Evolutionary conservation across 805 yeast species (phyloP).

Genomic region (Lachancea dasiensis): DNA sequence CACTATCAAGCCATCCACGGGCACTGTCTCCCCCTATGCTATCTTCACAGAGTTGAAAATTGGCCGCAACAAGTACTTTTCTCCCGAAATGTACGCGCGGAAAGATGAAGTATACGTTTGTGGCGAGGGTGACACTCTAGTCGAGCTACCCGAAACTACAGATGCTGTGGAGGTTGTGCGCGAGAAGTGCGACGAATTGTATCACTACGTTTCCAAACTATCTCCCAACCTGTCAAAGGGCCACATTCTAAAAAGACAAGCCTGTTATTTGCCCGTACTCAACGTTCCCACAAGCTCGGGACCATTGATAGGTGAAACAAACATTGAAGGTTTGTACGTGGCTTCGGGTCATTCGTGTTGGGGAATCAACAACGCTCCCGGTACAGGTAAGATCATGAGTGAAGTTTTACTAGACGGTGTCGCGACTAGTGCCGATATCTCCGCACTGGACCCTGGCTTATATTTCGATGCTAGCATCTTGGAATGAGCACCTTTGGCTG

Average conservation of each 20-base stretch:
- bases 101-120: conserved; percentile 94
- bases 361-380: conserved; percentile 98
- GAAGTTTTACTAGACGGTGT: conserved; percentile 83
- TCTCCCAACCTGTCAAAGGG: conserved; percentile 68
- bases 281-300: conserved; percentile 92
- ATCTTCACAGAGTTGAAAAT: conserved; percentile 85
- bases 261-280: conserved; percentile 90
- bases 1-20: conserved; percentile 74
- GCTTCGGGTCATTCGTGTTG: conserved; percentile 97
- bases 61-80: conserved; percentile 60
- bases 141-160: conserved; percentile 87
- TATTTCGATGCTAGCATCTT: conserved; percentile 68
- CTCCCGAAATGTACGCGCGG: conserved; percentile 94
- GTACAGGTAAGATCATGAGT: conserved; percentile 88
- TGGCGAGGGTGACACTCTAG: conserved; percentile 92
- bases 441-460: conserved; percentile 77
- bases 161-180: conserved; percentile 87
- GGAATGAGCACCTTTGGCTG: conserved; percentile 11
- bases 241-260: conserved; percentile 74
- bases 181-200: conserved; percentile 83
- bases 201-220: conserved; percentile 70
- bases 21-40: conserved; percentile 84
- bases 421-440: conserved; percentile 68
- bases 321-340: conserved; percentile 66
- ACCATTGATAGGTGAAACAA: conserved; percentile 91